Percentiles rank a stretch among this genome's conserved stretches.
These are phyloP conservation scores for Solanum chaucha DNA, from an alignment of 257 asterid species.

Conservation along the genomic window DNA sequence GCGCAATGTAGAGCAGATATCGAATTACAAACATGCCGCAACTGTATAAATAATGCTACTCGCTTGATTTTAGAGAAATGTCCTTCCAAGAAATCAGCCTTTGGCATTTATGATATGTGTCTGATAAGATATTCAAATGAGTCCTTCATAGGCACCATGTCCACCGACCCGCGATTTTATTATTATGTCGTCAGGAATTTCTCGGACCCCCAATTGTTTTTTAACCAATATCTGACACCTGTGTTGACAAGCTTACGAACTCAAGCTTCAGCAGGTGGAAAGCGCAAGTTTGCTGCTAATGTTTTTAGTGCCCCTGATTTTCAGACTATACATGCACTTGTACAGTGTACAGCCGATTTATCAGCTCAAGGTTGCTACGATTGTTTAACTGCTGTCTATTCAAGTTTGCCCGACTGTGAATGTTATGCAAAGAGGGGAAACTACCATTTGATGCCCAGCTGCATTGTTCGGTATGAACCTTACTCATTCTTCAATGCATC, in stretches of 20 bases:
- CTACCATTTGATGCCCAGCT: background rate
- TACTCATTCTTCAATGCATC: background rate
- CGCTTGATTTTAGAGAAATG: background rate
- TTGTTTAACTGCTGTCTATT: background rate
- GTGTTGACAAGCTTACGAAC: background rate
- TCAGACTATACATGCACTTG: background rate
- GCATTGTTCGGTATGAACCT: background rate
- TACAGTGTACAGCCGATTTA: background rate
- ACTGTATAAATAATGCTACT: slow-evolving; percentile 1
- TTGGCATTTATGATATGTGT: slow-evolving; percentile 10
- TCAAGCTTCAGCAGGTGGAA: background rate
- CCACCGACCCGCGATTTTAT: rapidly evolving
- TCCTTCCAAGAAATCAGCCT: slow-evolving; percentile 3
- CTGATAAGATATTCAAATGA: slow-evolving; percentile 13
- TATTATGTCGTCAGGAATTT: background rate
- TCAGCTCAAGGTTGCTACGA: background rate
- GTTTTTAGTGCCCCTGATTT: background rate
- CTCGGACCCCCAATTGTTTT: background rate
- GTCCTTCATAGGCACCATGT: slow-evolving; percentile 1
- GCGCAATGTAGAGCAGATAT: slow-evolving; percentile 28
- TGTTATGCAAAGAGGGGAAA: background rate
- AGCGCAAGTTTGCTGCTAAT: background rate
- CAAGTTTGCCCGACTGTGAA: background rate
- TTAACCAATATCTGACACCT: background rate
- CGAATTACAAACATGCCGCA: slow-evolving; percentile 6